phyloP scores from a whole-genome alignment of 148 eudicot species.

The Polygonum maritimum region DNA sequence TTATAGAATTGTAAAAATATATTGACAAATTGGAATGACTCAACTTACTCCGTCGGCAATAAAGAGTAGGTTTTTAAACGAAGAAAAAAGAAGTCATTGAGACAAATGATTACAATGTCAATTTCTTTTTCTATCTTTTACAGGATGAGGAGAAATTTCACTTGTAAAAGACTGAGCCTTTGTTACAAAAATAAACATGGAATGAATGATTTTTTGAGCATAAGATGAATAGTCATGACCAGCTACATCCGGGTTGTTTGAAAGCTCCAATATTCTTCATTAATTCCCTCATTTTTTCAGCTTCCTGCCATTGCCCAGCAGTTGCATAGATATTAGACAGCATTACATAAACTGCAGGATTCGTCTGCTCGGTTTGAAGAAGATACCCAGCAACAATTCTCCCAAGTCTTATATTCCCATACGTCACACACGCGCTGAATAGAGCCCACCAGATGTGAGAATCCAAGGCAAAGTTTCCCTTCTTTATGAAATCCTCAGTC shows the following conservation, averaged over 20 bases:
- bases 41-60: no score
- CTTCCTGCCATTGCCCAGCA: slow-evolving; percentile 78
- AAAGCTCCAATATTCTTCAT: slow-evolving; percentile 47
- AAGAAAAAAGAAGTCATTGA: background rate
- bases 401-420: slow-evolving; percentile 56
- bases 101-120: background rate
- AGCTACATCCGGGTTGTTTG: slow-evolving; percentile 72
- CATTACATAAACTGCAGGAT: slow-evolving; percentile 56
- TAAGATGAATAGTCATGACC: slow-evolving; percentile 16
- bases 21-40: no score
- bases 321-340: slow-evolving; percentile 68
- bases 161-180: background rate
- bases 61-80: no score
- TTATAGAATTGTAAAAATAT: no score
- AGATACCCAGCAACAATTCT: slow-evolving; percentile 53
- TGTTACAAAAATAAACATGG: no score
- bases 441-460: slow-evolving; percentile 57
- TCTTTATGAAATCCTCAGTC: slow-evolving; percentile 40
- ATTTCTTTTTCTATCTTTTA: background rate
- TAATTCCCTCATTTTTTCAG: slow-evolving; percentile 49
- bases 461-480: slow-evolving; percentile 23
- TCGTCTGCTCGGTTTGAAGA: slow-evolving; percentile 32
- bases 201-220: no score
- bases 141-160: background rate
- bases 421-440: slow-evolving; percentile 59